Evolutionary conservation across 495 filamentous ascomycete species (phyloP).

Genomic region (Bacidia rubella): DNA sequence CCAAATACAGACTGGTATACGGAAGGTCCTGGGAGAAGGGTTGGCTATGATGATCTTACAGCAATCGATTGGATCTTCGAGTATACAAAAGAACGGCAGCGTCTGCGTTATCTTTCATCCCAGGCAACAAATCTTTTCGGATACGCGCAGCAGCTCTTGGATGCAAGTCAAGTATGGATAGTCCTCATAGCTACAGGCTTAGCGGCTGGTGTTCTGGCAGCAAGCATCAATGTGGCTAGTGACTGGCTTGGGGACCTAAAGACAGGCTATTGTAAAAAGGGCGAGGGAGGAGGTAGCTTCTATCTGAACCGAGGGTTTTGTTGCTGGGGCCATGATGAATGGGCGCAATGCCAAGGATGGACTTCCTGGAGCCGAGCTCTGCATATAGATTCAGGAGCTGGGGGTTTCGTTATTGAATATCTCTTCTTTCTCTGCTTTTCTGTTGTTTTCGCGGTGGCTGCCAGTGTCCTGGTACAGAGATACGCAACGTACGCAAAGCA

Average conservation of each 20-base stretch:
- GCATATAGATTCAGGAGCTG: slow-evolving; percentile 46
- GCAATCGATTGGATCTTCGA: slow-evolving; percentile 99
- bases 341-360: slow-evolving; percentile 71
- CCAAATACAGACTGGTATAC: slow-evolving; percentile 70
- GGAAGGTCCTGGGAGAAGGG: slow-evolving; percentile 79
- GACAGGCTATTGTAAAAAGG: slow-evolving; percentile 70
- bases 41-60: slow-evolving; percentile 91
- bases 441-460: slow-evolving; percentile 67
- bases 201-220: slow-evolving; percentile 70
- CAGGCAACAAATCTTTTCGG: slow-evolving; percentile 59
- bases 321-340: slow-evolving; percentile 77
- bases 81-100: slow-evolving; percentile 90
- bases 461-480: slow-evolving; percentile 64
- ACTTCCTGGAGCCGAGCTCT: slow-evolving; percentile 68
- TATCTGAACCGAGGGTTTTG: slow-evolving; percentile 87
- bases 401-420: slow-evolving; percentile 71
- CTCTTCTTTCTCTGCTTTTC: slow-evolving; percentile 73
- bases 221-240: slow-evolving; percentile 79
- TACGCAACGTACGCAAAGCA: slow-evolving; percentile 88
- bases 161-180: slow-evolving; percentile 84
- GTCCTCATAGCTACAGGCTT: slow-evolving; percentile 69
- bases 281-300: slow-evolving; percentile 64
- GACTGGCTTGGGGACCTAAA: slow-evolving; percentile 93
- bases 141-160: slow-evolving; percentile 54
- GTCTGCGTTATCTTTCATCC: slow-evolving; percentile 60